Evolutionary conservation across 2,329 filamentous ascomycete species (phyloP).

Genomic region (Pseudopyricularia cyperi): DNA sequence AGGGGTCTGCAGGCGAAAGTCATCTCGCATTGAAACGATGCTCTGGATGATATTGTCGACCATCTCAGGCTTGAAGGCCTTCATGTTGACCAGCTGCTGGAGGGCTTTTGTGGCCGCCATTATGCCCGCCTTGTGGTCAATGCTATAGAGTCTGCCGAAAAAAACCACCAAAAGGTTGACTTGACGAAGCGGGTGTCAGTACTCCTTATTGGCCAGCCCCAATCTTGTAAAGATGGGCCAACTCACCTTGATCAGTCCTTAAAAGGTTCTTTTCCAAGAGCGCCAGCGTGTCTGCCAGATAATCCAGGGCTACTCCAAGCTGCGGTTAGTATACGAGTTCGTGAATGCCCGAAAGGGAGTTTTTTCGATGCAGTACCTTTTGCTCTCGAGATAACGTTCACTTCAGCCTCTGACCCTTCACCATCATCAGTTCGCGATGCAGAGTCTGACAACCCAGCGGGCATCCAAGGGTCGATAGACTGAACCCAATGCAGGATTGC

Average conservation of each 20-base stretch:
- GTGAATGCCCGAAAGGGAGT: background rate
- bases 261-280: slow-evolving; percentile 31
- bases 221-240: background rate
- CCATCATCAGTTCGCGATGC: slow-evolving; percentile 4
- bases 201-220: background rate
- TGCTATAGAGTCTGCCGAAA: slow-evolving; percentile 45
- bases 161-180: slow-evolving; percentile 27
- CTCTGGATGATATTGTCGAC: slow-evolving; percentile 35
- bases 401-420: slow-evolving; percentile 16
- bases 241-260: slow-evolving; percentile 34
- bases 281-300: slow-evolving; percentile 39
- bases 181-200: slow-evolving; percentile 2
- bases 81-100: slow-evolving; percentile 34
- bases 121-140: slow-evolving; percentile 47
- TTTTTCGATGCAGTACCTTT: slow-evolving; percentile 23
- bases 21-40: slow-evolving; percentile 38
- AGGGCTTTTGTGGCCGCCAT: slow-evolving; percentile 39
- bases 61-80: slow-evolving; percentile 33
- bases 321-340: background rate
- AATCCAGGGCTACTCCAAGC: slow-evolving; percentile 32
- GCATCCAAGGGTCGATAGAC: slow-evolving; percentile 22
- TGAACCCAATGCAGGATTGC: slow-evolving; percentile 12
- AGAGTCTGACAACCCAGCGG: slow-evolving; percentile 5
- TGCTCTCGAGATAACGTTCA: slow-evolving; percentile 38
- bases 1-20: slow-evolving; percentile 39